These are phyloP conservation scores for Achaetomium macrosporum DNA, from an alignment of 2,329 filamentous ascomycete species.

Conservation along the genomic window DNA sequence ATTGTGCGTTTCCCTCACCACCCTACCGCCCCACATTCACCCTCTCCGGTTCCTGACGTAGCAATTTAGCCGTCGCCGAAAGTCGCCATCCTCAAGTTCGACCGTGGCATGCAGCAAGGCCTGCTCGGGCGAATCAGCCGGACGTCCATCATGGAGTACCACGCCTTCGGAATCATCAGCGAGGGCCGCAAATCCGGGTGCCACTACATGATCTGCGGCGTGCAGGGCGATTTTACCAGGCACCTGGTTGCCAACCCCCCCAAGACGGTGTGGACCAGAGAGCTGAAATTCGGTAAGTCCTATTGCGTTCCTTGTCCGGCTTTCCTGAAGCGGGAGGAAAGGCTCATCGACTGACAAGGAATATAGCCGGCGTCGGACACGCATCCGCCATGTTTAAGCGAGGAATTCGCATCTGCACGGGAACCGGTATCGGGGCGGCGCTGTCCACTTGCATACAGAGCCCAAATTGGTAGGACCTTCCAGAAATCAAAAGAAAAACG, in stretches of 20 bases:
- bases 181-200: slow-evolving; percentile 32
- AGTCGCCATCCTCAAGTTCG: slow-evolving; percentile 35
- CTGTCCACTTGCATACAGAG: slow-evolving; percentile 38
- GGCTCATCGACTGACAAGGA: slow-evolving; percentile 16
- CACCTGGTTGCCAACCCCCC: slow-evolving; percentile 35
- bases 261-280: slow-evolving; percentile 35
- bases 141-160: slow-evolving; percentile 39
- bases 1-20: slow-evolving; percentile 27
- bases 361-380: slow-evolving; percentile 36
- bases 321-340: not conserved
- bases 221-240: slow-evolving; percentile 38
- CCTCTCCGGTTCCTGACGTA: slow-evolving; percentile 16
- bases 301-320: not conserved
- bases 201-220: slow-evolving; percentile 40
- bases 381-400: slow-evolving; percentile 39
- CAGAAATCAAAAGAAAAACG: slow-evolving; percentile 9
- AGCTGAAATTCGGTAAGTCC: slow-evolving; percentile 36
- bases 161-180: slow-evolving; percentile 38
- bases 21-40: not conserved
- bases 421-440: slow-evolving; percentile 37
- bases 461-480: slow-evolving; percentile 29
- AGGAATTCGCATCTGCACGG: slow-evolving; percentile 37
- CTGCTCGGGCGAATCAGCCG: slow-evolving; percentile 37
- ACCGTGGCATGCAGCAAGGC: slow-evolving; percentile 38
- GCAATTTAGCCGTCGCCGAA: slow-evolving; percentile 35